phyloP scores from a whole-genome alignment of 2,329 filamentous ascomycete species.

The Pseudocercospora macadamiae region DNA sequence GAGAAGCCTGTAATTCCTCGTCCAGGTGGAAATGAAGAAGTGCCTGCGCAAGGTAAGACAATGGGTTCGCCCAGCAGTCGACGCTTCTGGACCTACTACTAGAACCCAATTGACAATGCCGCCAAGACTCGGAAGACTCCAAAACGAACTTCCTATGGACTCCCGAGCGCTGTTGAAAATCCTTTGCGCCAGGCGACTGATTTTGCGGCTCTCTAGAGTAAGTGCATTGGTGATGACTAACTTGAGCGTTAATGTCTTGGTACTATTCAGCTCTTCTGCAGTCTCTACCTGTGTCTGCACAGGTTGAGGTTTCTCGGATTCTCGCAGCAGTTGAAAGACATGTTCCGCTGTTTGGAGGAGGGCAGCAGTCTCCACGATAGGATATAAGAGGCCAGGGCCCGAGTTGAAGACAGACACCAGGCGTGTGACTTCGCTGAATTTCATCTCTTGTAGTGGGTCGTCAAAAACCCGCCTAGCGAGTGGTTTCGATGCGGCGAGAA shows the following conservation, averaged over 20 bases:
- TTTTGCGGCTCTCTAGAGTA: conserved; percentile 1
- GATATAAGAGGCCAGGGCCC: conserved; percentile 1
- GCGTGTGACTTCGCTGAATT: conserved; percentile 4
- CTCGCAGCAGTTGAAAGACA: conserved; percentile 2
- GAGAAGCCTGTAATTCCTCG: conserved; percentile 1
- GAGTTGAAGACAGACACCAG: conserved; percentile 2
- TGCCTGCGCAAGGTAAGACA: neutral
- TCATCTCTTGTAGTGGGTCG: conserved; percentile 5
- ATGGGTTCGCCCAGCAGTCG: neutral
- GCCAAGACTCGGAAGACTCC: neutral
- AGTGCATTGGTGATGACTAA: conserved; percentile 2
- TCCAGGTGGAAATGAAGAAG: conserved; percentile 2
- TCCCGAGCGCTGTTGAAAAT: conserved; percentile 1
- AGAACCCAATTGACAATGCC: neutral
- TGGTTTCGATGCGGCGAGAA: conserved; percentile 1
- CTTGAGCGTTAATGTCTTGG: neutral
- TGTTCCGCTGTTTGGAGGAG: conserved; percentile 1
- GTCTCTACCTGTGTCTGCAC: neutral
- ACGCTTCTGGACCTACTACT: neutral
- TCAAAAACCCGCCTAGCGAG: neutral
- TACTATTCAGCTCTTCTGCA: conserved; percentile 3
- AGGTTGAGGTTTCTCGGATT: neutral
- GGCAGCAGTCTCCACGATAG: neutral
- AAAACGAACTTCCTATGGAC: neutral
- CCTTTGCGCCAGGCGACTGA: neutral